Percentiles rank a stretch among this genome's conserved stretches.
These are phyloP conservation scores for Phytophthora melonis DNA, from an alignment of 352 stramenopile genomes.

Conservation along the genomic window DNA sequence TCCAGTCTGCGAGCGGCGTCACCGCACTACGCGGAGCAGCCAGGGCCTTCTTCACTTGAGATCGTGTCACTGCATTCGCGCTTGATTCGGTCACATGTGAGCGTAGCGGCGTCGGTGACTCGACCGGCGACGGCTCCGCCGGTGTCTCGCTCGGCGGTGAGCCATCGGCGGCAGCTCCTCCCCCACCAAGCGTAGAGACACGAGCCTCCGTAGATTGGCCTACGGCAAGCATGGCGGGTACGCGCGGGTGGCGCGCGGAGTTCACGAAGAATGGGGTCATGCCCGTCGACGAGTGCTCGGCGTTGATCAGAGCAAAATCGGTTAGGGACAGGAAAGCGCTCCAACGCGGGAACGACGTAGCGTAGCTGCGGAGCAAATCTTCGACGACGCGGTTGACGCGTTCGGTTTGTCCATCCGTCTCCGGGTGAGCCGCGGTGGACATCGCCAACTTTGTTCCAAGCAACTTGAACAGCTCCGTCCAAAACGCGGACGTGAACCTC, in stretches of 20 bases:
- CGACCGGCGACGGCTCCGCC: neutral
- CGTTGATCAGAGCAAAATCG: neutral
- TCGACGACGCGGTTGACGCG: neutral
- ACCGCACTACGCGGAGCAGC: too few species aligned
- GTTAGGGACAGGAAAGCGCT: neutral
- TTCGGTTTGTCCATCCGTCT: neutral
- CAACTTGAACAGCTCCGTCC: neutral
- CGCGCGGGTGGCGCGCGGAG: neutral
- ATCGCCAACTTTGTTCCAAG: neutral
- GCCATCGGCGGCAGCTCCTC: neutral
- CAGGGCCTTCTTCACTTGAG: too few species aligned
- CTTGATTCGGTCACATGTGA: too few species aligned
- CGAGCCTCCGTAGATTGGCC: neutral
- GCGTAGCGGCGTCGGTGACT: neutral
- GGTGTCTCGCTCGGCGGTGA: too few species aligned
- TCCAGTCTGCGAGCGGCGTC: too few species aligned
- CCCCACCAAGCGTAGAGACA: neutral
- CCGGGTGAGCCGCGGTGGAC: neutral
- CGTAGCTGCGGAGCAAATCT: neutral
- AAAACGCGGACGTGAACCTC: neutral
- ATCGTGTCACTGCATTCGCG: too few species aligned
- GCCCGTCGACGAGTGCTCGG: slow-evolving; percentile 1
- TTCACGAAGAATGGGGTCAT: neutral
- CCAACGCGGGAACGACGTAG: neutral
- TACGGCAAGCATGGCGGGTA: neutral